Conservation (phyloP, 768 basidiomycete species). For the Lactarius sp. region DNA sequence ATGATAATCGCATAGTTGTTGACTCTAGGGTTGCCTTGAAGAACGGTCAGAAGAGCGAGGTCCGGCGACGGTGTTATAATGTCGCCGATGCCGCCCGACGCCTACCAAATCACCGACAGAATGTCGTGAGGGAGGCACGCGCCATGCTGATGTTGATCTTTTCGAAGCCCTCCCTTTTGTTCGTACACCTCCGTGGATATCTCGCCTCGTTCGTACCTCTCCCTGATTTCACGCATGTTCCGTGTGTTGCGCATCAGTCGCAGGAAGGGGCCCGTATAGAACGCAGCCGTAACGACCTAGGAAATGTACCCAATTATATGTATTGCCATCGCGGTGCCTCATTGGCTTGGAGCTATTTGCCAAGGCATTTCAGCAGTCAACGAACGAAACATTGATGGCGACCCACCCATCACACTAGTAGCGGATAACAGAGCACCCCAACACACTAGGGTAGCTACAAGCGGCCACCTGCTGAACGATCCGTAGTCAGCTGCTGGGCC, state of each 20-base stretch:
- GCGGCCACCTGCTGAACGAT: conserved; percentile 71
- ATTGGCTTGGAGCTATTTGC: conserved; percentile 52
- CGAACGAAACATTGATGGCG: conserved; percentile 25
- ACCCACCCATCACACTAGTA: conserved; percentile 63
- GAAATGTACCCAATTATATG: conserved; percentile 75
- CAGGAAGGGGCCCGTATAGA: conserved; percentile 74
- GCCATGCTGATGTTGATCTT: conserved; percentile 84
- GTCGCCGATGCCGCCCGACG: conserved; percentile 74
- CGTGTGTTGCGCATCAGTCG: conserved; percentile 73
- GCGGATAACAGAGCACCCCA: conserved; percentile 69
- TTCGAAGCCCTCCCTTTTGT: conserved; percentile 66
- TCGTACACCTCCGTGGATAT: conserved; percentile 59
- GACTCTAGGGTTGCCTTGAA: conserved; percentile 51
- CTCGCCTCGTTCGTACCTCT: conserved; percentile 54
- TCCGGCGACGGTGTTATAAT: conserved; percentile 57
- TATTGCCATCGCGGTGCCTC: conserved; percentile 68
- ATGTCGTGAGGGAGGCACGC: conserved; percentile 36
- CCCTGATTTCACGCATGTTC: conserved; percentile 49
- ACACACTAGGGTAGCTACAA: conserved; percentile 65
- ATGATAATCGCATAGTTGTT: conserved; percentile 71
- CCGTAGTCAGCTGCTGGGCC: conserved; percentile 64
- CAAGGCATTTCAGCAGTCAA: conserved; percentile 52
- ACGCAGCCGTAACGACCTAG: conserved; percentile 77
- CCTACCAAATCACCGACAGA: conserved; percentile 36
- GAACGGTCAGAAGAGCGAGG: conserved; percentile 62